Percentiles rank a stretch among this genome's conserved stretches.
Evolutionary conservation across 1,284 basidiomycete genomes (phyloP).

Genomic region (Ganoderma leucocontextum): DNA sequence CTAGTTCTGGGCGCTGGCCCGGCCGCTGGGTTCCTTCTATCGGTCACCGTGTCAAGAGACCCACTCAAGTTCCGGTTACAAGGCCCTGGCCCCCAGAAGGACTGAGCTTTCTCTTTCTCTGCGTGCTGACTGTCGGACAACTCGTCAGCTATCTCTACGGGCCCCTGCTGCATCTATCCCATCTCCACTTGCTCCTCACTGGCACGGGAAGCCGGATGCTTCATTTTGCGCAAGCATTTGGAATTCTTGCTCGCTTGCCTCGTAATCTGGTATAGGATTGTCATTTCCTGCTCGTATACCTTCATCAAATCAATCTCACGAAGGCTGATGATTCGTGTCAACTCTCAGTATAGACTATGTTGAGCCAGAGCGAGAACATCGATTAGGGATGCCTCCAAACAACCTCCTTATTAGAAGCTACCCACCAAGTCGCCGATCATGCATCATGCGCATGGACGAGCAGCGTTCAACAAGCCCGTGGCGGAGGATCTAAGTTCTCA

Average conservation of each 20-base stretch:
- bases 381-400: no score
- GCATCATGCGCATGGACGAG: neutral
- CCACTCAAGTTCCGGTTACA: neutral
- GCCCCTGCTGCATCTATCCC: neutral
- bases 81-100: neutral
- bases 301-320: conserved; percentile 1
- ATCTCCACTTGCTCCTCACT: neutral
- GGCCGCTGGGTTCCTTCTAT: no score
- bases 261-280: neutral
- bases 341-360: neutral
- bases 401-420: no score
- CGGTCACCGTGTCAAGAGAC: neutral
- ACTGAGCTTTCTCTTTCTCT: neutral
- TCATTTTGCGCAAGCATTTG: neutral
- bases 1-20: no score
- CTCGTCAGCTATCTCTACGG: neutral
- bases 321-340: neutral
- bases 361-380: no score
- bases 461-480: neutral
- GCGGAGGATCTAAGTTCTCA: neutral
- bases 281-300: neutral
- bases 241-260: neutral
- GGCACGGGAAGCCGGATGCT: neutral
- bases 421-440: neutral
- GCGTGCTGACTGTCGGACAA: neutral